Percentiles rank a stretch among this genome's conserved stretches.
Evolutionary conservation across 495 filamentous ascomycete species (phyloP).

Genomic region (Paragyromitra xinjiangensis): DNA sequence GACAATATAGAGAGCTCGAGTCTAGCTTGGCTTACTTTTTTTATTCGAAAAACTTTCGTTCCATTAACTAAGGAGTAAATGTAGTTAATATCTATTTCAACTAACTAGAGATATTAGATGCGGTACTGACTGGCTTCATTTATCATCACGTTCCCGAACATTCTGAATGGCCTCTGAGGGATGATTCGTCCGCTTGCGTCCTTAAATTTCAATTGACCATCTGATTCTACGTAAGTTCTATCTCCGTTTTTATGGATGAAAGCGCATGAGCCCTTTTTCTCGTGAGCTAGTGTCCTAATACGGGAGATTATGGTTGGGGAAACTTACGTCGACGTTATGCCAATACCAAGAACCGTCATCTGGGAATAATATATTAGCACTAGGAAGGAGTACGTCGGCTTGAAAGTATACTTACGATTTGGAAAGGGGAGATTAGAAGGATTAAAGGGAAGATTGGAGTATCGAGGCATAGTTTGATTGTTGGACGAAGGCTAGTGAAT

Average conservation of each 20-base stretch:
- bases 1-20: neutral
- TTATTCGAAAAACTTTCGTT: neutral
- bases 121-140: neutral
- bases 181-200: neutral
- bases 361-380: neutral
- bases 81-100: neutral
- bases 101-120: neutral
- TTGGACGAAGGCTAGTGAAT: too few species aligned
- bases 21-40: neutral
- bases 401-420: neutral
- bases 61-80: neutral
- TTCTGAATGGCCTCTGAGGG: neutral
- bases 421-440: neutral
- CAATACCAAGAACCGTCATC: constrained; percentile 1
- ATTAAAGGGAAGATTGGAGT: neutral
- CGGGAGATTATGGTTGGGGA: neutral
- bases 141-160: too few species aligned
- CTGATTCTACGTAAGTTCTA: neutral
- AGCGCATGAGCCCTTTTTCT: neutral
- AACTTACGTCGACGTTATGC: neutral
- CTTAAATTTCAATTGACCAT: neutral
- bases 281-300: neutral
- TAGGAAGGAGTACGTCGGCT: neutral
- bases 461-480: neutral
- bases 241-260: neutral